These are phyloP conservation scores for Neoarthrinium moseri DNA, from an alignment of 2,329 filamentous ascomycete genomes.

Conservation along the genomic window DNA sequence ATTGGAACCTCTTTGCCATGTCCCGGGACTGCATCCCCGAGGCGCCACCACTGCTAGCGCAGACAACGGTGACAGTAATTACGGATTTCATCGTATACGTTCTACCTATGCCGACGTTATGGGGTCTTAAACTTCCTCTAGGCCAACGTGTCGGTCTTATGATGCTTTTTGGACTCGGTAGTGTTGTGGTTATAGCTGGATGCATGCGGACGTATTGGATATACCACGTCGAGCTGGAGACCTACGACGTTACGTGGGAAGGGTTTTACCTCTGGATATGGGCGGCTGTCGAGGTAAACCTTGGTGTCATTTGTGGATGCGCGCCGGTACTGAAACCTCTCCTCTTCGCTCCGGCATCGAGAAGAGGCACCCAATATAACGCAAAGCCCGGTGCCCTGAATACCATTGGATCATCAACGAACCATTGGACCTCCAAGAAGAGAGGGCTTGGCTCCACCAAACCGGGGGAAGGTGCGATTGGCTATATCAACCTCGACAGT, in stretches of 20 bases:
- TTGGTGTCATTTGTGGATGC: conserved; percentile 41
- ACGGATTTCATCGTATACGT: conserved; percentile 36
- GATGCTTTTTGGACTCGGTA: conserved; percentile 34
- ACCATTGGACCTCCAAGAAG: background rate
- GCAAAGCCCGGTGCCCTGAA: background rate
- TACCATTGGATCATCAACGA: background rate
- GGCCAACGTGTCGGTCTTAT: conserved; percentile 33
- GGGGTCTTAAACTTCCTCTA: conserved; percentile 28
- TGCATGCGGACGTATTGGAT: conserved; percentile 36
- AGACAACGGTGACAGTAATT: conserved; percentile 29
- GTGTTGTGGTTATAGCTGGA: conserved; percentile 35
- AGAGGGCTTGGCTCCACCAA: background rate
- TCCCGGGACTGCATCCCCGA: conserved; percentile 28
- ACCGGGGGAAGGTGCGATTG: background rate
- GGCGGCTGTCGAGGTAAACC: conserved; percentile 39
- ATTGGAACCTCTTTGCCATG: conserved; percentile 22
- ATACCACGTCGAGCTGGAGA: conserved; percentile 30
- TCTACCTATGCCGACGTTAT: conserved; percentile 34
- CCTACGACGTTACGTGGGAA: conserved; percentile 40
- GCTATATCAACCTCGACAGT: background rate
- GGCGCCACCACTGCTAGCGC: conserved; percentile 22
- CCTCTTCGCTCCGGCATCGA: conserved; percentile 8
- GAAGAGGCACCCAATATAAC: background rate
- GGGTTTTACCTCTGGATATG: conserved; percentile 41
- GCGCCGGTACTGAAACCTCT: conserved; percentile 32